Evolutionary conservation across 805 yeast species (phyloP).

Genomic region (Saccharomycopsis guyanensis): DNA sequence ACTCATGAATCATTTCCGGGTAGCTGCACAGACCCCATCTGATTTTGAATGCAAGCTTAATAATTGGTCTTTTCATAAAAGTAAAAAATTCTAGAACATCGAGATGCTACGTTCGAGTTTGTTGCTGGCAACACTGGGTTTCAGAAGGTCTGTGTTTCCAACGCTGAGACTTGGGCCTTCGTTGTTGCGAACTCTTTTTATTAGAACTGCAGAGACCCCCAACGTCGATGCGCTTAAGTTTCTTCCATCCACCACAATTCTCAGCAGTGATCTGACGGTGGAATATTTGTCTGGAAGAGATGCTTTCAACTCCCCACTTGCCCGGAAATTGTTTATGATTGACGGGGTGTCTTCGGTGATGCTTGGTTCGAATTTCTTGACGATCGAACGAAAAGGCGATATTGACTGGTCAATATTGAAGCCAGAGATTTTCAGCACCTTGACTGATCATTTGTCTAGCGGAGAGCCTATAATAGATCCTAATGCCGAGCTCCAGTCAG

Average conservation of each 20-base stretch:
- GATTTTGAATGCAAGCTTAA: too few species aligned
- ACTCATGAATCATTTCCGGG: too few species aligned
- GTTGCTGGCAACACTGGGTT: too few species aligned
- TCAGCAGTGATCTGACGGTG: slow-evolving; percentile 56
- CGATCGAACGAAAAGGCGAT: slow-evolving; percentile 57
- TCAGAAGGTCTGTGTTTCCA: too few species aligned
- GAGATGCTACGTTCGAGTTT: too few species aligned
- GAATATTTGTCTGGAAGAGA: slow-evolving; percentile 74
- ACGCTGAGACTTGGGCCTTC: too few species aligned
- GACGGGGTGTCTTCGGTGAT: slow-evolving; percentile 72
- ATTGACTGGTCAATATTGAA: slow-evolving; percentile 52
- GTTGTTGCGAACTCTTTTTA: slow-evolving; percentile 51
- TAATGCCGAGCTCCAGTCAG: slow-evolving; percentile 16
- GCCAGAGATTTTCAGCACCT: slow-evolving; percentile 49
- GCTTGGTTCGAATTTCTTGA: slow-evolving; percentile 79
- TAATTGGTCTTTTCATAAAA: too few species aligned
- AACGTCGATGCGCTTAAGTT: slow-evolving; percentile 83
- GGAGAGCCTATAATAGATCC: slow-evolving; percentile 46
- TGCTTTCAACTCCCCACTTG: slow-evolving; percentile 68
- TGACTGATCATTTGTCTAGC: slow-evolving; percentile 28
- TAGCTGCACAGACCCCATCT: too few species aligned
- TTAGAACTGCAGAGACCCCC: slow-evolving; percentile 81
- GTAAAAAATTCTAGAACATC: too few species aligned
- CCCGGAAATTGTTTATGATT: slow-evolving; percentile 61
- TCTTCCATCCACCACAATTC: slow-evolving; percentile 62